A percentile compares a stretch with the other conserved stretches of the same genome.
phyloP scores from a whole-genome alignment of 2,329 filamentous ascomycete species.

The Tympanopsis confertula region DNA sequence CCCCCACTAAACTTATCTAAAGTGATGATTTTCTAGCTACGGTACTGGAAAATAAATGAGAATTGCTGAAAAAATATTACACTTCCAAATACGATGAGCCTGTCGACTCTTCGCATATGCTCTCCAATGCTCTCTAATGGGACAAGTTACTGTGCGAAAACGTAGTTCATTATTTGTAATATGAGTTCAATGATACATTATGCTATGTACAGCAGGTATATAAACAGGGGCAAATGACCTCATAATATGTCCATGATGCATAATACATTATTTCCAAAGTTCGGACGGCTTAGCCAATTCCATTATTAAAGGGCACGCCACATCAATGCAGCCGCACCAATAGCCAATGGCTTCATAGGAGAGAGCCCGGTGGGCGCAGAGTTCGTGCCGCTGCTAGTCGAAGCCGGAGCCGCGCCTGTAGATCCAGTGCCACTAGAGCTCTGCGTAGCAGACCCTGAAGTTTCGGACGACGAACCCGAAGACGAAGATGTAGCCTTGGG shows the following conservation, averaged over 20 bases:
- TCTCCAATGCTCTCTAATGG: no score
- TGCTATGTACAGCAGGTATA: not conserved
- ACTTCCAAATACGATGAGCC: no score
- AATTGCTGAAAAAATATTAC: no score
- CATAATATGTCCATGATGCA: not conserved
- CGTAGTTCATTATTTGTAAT: not conserved
- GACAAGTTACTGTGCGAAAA: not conserved
- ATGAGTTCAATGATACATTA: not conserved
- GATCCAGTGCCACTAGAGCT: conserved; percentile 6
- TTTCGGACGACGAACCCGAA: not conserved
- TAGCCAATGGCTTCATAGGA: conserved; percentile 7
- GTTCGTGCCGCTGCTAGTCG: conserved; percentile 6
- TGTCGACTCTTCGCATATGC: no score
- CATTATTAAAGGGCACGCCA: conserved; percentile 7
- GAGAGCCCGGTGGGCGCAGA: conserved; percentile 9
- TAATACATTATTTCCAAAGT: not conserved
- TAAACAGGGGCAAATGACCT: not conserved
- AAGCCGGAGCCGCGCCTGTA: conserved; percentile 2
- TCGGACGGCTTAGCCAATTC: not conserved
- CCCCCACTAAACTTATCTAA: no score
- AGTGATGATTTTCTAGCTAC: no score
- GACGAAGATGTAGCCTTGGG: conserved; percentile 10
- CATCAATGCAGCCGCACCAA: conserved; percentile 8
- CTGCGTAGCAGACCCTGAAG: conserved; percentile 3
- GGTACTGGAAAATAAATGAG: no score